Evolutionary conservation across 306 rosid species (phyloP).

Genomic region (Sicyos edulis): DNA sequence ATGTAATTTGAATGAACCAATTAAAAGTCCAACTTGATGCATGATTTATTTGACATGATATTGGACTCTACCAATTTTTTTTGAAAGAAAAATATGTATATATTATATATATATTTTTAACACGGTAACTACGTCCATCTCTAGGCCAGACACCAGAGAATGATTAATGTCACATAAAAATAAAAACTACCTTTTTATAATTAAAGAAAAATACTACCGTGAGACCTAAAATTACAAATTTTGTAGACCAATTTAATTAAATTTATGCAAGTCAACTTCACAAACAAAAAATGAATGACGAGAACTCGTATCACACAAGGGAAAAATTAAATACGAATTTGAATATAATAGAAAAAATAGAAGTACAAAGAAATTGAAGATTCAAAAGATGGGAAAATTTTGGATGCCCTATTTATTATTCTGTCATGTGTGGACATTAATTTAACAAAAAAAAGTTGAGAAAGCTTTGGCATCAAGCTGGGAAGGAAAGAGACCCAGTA

Average conservation of each 20-base stretch:
- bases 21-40: too few species aligned
- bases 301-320: not conserved
- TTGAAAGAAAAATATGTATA: too few species aligned
- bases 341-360: not conserved
- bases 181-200: too few species aligned
- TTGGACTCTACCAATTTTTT: too few species aligned
- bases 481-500: not conserved
- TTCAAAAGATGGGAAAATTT: not conserved
- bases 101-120: too few species aligned
- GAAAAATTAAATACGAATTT: too few species aligned
- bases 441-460: not conserved
- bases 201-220: not conserved
- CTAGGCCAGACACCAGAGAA: too few species aligned
- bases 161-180: too few species aligned
- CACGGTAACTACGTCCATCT: too few species aligned
- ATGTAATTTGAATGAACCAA: too few species aligned
- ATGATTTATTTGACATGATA: too few species aligned
- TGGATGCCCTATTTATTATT: not conserved
- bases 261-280: not conserved
- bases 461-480: slow-evolving; percentile 6
- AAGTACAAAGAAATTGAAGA: not conserved
- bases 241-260: not conserved
- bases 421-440: not conserved
- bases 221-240: not conserved
- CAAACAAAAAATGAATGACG: not conserved